A percentile compares a stretch with the other conserved stretches of the same genome.
Conservation (phyloP, 2,329 filamentous ascomycete species). For the Colletotrichum zoysiae region DNA sequence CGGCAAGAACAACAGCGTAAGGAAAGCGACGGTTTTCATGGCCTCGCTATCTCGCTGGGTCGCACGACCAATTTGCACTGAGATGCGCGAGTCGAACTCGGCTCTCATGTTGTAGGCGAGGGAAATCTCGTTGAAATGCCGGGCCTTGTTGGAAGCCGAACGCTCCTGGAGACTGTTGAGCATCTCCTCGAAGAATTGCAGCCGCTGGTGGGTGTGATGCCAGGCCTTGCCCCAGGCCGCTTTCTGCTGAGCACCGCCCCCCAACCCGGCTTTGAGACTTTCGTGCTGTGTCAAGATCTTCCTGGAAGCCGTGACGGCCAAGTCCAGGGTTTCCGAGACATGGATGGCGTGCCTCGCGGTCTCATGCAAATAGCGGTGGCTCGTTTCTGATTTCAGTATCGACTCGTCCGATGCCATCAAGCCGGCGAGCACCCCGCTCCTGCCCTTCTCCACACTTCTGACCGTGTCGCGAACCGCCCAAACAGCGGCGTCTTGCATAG, state of each 20-base stretch:
- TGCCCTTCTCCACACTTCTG: slow-evolving; percentile 49
- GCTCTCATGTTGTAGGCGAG: slow-evolving; percentile 61
- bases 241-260: neutral
- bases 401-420: neutral
- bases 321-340: slow-evolving; percentile 56
- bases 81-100: slow-evolving; percentile 54
- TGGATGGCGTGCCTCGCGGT: slow-evolving; percentile 59
- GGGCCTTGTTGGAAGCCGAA: slow-evolving; percentile 54
- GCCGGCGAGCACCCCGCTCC: neutral
- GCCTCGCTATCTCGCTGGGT: slow-evolving; percentile 61
- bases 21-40: slow-evolving; percentile 64
- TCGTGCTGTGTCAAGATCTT: slow-evolving; percentile 51
- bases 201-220: slow-evolving; percentile 47
- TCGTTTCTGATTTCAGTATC: slow-evolving; percentile 46
- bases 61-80: slow-evolving; percentile 55
- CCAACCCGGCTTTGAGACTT: slow-evolving; percentile 24
- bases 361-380: slow-evolving; percentile 56
- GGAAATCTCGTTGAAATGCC: slow-evolving; percentile 68
- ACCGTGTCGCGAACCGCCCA: slow-evolving; percentile 56
- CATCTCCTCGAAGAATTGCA: slow-evolving; percentile 52
- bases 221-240: slow-evolving; percentile 19
- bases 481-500: slow-evolving; percentile 52
- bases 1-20: slow-evolving; percentile 63
- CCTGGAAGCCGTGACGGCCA: slow-evolving; percentile 50
- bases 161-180: slow-evolving; percentile 52